These are phyloP conservation scores for Coemansia sp. DNA, from an alignment of 192 early-diverging fungal species.

Conservation along the genomic window DNA sequence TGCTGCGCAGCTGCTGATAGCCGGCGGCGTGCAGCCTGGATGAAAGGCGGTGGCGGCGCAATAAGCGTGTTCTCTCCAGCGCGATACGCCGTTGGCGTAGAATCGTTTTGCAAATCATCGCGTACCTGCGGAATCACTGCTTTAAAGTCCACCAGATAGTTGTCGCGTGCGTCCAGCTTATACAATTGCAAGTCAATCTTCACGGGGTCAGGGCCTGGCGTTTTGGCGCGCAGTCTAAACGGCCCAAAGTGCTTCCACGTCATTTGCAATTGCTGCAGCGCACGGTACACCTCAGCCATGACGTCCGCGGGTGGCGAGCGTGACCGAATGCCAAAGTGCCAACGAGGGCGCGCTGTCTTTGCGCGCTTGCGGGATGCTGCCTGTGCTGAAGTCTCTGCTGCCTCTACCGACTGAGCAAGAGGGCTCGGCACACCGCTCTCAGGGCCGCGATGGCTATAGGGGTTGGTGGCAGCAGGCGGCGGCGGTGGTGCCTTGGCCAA, in stretches of 20 bases:
- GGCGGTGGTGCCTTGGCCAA: constrained; percentile 27
- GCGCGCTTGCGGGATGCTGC: constrained; percentile 44
- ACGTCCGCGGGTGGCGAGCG: constrained; percentile 89
- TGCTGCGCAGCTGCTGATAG: constrained; percentile 30
- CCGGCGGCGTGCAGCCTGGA: constrained; percentile 43
- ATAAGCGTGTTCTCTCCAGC: constrained; percentile 40
- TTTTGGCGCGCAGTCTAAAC: constrained; percentile 79
- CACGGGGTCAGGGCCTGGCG: constrained; percentile 56
- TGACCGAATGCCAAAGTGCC: constrained; percentile 98
- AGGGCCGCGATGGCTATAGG: constrained; percentile 39
- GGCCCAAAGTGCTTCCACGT: constrained; percentile 90
- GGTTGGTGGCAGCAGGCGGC: constrained; percentile 21
- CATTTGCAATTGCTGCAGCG: constrained; percentile 86
- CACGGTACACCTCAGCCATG: constrained; percentile 96
- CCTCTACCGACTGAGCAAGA: constrained; percentile 12
- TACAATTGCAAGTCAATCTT: constrained; percentile 97
- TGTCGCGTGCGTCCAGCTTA: constrained; percentile 79
- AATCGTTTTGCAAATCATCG: constrained; percentile 27
- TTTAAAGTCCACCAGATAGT: constrained; percentile 97
- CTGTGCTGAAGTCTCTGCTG: constrained; percentile 1
- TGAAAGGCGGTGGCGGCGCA: constrained; percentile 40
- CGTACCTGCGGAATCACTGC: constrained; percentile 58
- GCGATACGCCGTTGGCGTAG: constrained; percentile 21
- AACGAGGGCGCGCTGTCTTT: constrained; percentile 68
- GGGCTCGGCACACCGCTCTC: constrained; percentile 17